Evolutionary conservation across 768 basidiomycete genomes (phyloP).

Genomic region (Cystofilobasidium macerans): DNA sequence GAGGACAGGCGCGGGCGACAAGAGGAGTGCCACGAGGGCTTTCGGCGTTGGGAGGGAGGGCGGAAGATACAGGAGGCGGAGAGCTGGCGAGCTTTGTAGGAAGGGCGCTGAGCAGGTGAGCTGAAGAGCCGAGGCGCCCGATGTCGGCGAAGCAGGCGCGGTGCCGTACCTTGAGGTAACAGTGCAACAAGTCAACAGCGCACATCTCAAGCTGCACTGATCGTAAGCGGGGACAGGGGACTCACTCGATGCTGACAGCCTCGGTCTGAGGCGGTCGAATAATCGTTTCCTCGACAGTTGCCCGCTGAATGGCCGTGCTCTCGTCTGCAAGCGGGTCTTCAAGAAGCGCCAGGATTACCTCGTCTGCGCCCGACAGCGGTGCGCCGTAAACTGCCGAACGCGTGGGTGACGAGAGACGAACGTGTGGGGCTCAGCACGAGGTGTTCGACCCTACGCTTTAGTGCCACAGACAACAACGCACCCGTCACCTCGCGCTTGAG

Average conservation of each 20-base stretch:
- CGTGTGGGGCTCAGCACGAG: too few relatives aligned
- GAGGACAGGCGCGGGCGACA: background rate
- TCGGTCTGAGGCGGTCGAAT: background rate
- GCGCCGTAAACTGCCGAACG: background rate
- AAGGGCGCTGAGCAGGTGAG: background rate
- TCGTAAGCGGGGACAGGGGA: too few relatives aligned
- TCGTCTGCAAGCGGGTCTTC: constrained; percentile 1
- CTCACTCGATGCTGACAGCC: background rate
- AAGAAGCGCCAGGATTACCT: background rate
- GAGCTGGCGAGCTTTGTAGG: background rate
- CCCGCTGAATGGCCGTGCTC: background rate
- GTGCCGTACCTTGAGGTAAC: too few relatives aligned
- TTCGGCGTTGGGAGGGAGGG: background rate
- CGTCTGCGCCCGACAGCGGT: background rate
- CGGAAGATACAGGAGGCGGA: background rate
- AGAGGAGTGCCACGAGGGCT: background rate
- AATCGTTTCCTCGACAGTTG: background rate
- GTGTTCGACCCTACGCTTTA: too few relatives aligned
- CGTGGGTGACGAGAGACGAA: too few relatives aligned
- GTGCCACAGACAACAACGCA: background rate
- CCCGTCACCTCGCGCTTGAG: too few relatives aligned
- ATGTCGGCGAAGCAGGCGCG: too few relatives aligned
- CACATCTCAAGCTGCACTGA: too few relatives aligned
- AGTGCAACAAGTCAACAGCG: too few relatives aligned
- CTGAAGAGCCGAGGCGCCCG: too few relatives aligned